Evolutionary conservation across 208 protist species (phyloP), one percentile per base, ranked within the genome.

Genomic region (Angomonas deanei): DNA sequence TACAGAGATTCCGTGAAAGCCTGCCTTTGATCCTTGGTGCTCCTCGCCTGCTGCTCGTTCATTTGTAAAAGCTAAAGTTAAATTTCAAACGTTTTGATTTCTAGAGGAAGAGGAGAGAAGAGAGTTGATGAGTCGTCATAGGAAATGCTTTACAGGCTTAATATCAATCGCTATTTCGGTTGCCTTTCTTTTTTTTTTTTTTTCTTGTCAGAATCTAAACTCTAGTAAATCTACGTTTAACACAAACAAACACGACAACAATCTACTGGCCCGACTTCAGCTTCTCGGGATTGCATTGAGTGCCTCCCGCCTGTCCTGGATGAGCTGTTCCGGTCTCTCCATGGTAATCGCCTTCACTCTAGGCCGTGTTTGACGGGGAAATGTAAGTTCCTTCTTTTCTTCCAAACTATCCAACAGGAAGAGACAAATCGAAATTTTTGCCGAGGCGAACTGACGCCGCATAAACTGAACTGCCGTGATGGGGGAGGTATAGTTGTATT

Each of bases 1-100:
- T 94, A 94, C 19, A 94, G 64, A 24, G 70, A 23, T 56, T 94
- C 80, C 19, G 91, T 30, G 24, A 85, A 82, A 1, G 72, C 74
- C 69, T 82, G 71, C 0, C 76, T 81, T 68, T 91, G 79, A 0
- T 74, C 70, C 2, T 74, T 66, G 2, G 73, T 79, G 36, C 76
- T 83, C 21, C 79, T 36, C 2, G 32, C 33, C 3, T 23, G 73
- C 33, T 28, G 38, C 34, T 39, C 19, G 10, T 60, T 60, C 54
- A 60, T 34, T 46, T n/a, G 8, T 15, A 8, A 27, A 5, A 11
- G 28, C 5, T 23, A 53, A 28, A 53, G 11, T 28, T 53, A 28
- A 28, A 28, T 53, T 15, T 42, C 8, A n/a, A 42, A 15, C 34
- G 34, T n/a, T 15, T 15, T 42, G 8, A n/a, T 15, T 42, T 42